phyloP scores from a whole-genome alignment of 1,284 basidiomycete genomes.

The Ceratorhiza oryzae-sativae region DNA sequence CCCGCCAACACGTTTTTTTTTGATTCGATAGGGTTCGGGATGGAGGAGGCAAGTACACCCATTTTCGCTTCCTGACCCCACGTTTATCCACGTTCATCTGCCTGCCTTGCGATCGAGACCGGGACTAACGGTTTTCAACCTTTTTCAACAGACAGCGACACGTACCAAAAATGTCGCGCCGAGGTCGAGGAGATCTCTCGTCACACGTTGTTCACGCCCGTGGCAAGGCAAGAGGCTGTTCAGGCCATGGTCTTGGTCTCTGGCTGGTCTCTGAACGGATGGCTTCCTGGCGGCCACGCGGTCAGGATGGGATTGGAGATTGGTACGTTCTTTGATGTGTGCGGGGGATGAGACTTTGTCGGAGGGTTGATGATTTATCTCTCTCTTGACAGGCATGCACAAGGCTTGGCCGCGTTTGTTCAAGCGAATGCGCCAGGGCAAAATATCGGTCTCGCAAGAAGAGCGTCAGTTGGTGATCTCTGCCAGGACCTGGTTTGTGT shows the following conservation, averaged over 20 bases:
- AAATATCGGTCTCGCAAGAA: conserved; percentile 63
- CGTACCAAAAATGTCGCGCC: conserved; percentile 70
- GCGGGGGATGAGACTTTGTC: not conserved
- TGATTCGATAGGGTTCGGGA: conserved; percentile 68
- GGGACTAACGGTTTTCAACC: conserved; percentile 9
- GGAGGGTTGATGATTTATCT: not conserved
- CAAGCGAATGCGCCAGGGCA: conserved; percentile 70
- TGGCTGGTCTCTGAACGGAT: conserved; percentile 85
- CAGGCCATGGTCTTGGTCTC: conserved; percentile 91
- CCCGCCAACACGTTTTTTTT: not conserved
- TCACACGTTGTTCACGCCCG: conserved; percentile 84
- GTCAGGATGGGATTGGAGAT: conserved; percentile 93
- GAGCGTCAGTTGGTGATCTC: conserved; percentile 82
- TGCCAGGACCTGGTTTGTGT: conserved; percentile 86
- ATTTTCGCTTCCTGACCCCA: not conserved
- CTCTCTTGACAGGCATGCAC: conserved; percentile 71
- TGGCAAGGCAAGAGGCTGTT: conserved; percentile 81
- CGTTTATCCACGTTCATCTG: no score
- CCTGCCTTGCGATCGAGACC: not conserved
- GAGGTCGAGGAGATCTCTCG: conserved; percentile 86
- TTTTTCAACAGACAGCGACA: conserved; percentile 61
- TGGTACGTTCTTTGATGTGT: conserved; percentile 57
- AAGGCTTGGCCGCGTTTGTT: conserved; percentile 86
- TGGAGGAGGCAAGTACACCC: conserved; percentile 69
- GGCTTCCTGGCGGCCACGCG: conserved; percentile 90